phyloP scores from a whole-genome alignment of 805 yeast genomes.

The Vanderwaltozyma verrucispora region DNA sequence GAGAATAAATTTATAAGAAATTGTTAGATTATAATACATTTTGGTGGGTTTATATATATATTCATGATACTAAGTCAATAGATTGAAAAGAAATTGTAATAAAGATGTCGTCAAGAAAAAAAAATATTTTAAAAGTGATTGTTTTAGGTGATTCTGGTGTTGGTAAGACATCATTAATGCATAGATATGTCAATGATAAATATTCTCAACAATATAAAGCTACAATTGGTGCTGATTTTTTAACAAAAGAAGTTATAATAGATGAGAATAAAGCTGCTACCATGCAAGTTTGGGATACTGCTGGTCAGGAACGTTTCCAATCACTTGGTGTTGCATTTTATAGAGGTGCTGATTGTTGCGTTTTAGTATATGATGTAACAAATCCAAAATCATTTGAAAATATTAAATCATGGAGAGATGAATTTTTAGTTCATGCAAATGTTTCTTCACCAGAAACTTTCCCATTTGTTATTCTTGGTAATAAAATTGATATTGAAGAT shows the following conservation, averaged over 20 bases:
- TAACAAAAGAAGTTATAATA: slow-evolving; percentile 78
- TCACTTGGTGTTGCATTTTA: slow-evolving; percentile 94
- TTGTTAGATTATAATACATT: too few species aligned
- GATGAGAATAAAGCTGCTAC: slow-evolving; percentile 49
- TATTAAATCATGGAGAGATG: slow-evolving; percentile 88
- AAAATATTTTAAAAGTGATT: slow-evolving; percentile 73
- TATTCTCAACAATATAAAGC: slow-evolving; percentile 95
- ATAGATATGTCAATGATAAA: slow-evolving; percentile 90
- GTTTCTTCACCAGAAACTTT: slow-evolving; percentile 89
- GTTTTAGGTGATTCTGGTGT: slow-evolving; percentile 96
- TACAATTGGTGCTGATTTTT: slow-evolving; percentile 94
- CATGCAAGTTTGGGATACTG: slow-evolving; percentile 93
- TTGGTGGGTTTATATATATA: too few species aligned
- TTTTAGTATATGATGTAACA: slow-evolving; percentile 89
- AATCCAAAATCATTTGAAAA: slow-evolving; percentile 89
- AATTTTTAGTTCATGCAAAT: slow-evolving; percentile 86
- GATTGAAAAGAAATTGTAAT: background rate
- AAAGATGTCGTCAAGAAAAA: slow-evolving; percentile 41
- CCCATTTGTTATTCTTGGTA: slow-evolving; percentile 92
- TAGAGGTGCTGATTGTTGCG: slow-evolving; percentile 97
- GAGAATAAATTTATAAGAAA: background rate
- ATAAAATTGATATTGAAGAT: slow-evolving; percentile 91
- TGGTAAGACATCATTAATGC: slow-evolving; percentile 95
- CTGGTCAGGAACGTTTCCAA: slow-evolving; percentile 97
- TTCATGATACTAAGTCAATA: too few species aligned